Conservation (phyloP, 192 early-diverging fungal genomes). For the Coemansia sp. region DNA sequence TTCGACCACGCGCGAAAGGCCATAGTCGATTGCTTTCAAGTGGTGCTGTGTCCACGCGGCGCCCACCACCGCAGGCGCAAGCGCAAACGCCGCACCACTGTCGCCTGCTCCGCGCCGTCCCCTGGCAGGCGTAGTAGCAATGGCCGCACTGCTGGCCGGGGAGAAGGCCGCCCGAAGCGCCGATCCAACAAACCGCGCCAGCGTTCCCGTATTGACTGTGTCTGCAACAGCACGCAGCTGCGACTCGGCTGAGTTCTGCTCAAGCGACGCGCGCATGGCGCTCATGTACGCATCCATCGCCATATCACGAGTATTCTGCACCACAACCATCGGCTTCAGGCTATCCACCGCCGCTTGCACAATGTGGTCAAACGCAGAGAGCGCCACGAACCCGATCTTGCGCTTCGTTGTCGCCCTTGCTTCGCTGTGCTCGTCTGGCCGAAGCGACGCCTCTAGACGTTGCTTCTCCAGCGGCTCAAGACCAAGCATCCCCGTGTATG, state of each 20-base stretch:
- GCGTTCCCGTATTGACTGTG: constrained; percentile 34
- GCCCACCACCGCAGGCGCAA: constrained; percentile 38
- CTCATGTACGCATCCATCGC: constrained; percentile 19
- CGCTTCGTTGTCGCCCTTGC: constrained; percentile 15
- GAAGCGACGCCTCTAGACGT: constrained; percentile 7
- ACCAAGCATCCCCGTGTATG: constrained; percentile 28
- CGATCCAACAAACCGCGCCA: constrained; percentile 33
- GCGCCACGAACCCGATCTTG: constrained; percentile 44
- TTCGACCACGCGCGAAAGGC: constrained; percentile 4
- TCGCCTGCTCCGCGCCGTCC: neutral
- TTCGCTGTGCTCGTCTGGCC: neutral
- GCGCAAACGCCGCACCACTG: neutral
- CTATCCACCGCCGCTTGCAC: constrained; percentile 44
- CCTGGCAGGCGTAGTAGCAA: neutral
- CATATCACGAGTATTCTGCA: constrained; percentile 18
- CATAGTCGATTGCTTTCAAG: constrained; percentile 26
- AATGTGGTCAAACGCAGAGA: constrained; percentile 49
- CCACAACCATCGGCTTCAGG: constrained; percentile 22
- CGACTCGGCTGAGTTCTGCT: neutral
- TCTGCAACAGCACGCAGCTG: constrained; percentile 1
- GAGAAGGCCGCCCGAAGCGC: constrained; percentile 21
- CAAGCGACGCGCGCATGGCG: constrained; percentile 26
- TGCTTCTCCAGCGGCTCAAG: constrained; percentile 25
- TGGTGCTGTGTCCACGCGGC: constrained; percentile 33
- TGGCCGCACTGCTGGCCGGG: neutral